phyloP scores from a whole-genome alignment of 2,329 filamentous ascomycete genomes.

The Madurella mycetomatis region DNA sequence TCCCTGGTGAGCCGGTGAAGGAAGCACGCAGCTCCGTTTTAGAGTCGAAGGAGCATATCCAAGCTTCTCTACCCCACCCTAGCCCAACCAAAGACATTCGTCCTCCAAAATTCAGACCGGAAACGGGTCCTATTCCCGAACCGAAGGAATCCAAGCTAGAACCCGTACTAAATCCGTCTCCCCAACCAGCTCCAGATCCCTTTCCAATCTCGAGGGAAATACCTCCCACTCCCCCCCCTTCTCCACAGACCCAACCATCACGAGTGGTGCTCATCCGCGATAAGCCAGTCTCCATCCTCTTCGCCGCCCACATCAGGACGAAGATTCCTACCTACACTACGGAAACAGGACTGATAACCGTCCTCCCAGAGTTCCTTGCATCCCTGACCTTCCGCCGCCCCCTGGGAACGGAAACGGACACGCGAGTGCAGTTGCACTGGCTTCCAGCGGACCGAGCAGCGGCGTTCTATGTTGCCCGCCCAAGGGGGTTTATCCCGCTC shows the following conservation, averaged over 20 bases:
- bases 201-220: background rate
- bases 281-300: background rate
- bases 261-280: background rate
- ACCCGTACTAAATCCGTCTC: background rate
- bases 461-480: conserved; percentile 2
- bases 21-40: background rate
- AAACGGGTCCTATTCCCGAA: background rate
- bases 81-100: background rate
- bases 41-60: background rate
- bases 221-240: background rate
- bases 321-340: background rate
- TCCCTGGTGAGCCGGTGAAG: background rate
- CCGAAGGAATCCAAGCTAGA: background rate
- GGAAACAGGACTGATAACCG: conserved; percentile 2
- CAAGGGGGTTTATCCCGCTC: conserved; percentile 1
- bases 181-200: background rate
- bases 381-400: background rate
- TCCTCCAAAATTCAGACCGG: background rate
- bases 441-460: background rate
- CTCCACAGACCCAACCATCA: background rate
- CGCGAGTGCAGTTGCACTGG: conserved; percentile 8
- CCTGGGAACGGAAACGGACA: background rate
- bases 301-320: background rate
- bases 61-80: background rate
- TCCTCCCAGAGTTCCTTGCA: conserved; percentile 6